Evolutionary conservation across 148 eudicot species (phyloP).

Genomic region (Persicaria maculosa): DNA sequence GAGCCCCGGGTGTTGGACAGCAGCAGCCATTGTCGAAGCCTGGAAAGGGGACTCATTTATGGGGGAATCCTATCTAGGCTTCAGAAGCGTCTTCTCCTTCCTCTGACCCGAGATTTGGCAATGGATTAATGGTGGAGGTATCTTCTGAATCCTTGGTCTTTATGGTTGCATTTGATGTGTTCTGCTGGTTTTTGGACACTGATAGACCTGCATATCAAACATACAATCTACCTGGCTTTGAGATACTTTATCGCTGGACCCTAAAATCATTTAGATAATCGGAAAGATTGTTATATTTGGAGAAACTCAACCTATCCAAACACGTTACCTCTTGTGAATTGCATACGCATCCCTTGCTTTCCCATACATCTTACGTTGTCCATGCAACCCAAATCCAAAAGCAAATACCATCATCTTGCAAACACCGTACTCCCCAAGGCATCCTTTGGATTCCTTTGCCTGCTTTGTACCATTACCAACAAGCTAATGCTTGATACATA

Average conservation of each 20-base stretch:
- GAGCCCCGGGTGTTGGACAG: slow-evolving; percentile 9
- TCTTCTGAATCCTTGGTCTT: too few relatives aligned
- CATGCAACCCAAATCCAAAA: not conserved
- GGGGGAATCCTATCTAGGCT: slow-evolving; percentile 7
- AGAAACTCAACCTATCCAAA: not conserved
- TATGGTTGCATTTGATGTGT: too few relatives aligned
- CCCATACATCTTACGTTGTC: not conserved
- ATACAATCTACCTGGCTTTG: not conserved
- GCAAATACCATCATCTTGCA: slow-evolving; percentile 1
- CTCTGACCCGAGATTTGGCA: not conserved
- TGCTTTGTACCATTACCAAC: not conserved
- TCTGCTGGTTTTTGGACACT: too few relatives aligned
- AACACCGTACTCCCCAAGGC: not conserved
- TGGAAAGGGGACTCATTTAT: not conserved
- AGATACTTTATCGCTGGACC: not conserved
- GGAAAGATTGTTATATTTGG: not conserved
- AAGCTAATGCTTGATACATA: not conserved
- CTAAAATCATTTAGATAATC: not conserved
- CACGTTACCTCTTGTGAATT: not conserved
- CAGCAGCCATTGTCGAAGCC: not conserved
- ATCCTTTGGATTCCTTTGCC: not conserved
- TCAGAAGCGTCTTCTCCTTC: slow-evolving; percentile 13
- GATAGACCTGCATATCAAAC: not conserved
- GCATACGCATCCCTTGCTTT: slow-evolving; percentile 4
- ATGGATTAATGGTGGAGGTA: too few relatives aligned